Evolutionary conservation across 73 alveolate species (phyloP).

Genomic region (Paramecium sexaurelia): DNA sequence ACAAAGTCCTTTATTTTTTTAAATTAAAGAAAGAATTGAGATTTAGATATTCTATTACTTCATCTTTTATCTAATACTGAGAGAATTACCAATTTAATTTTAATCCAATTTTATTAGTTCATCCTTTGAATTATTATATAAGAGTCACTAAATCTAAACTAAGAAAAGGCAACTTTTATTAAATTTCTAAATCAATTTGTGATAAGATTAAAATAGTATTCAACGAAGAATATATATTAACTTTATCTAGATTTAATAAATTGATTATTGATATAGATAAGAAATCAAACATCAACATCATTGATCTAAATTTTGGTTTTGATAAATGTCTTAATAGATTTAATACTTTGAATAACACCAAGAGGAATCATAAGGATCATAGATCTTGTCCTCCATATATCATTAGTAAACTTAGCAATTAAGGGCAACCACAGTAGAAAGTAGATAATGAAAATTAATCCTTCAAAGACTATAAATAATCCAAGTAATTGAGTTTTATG

Average conservation of each 20-base stretch:
- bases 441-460: conserved; percentile 33
- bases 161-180: too few species aligned
- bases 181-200: too few species aligned
- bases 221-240: background rate
- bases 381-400: conserved; percentile 66
- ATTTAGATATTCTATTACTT: too few species aligned
- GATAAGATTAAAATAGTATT: too few species aligned
- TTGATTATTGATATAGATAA: background rate
- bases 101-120: too few species aligned
- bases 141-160: too few species aligned
- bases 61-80: too few species aligned
- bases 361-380: conserved; percentile 67
- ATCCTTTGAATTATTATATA: too few species aligned
- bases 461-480: conserved; percentile 64
- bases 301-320: conserved; percentile 34
- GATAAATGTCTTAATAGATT: conserved; percentile 49
- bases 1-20: too few species aligned
- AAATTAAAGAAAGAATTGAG: too few species aligned
- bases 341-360: conserved; percentile 35
- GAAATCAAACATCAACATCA: conserved; percentile 47
- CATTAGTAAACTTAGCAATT: conserved; percentile 46
- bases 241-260: background rate
- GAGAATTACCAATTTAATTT: too few species aligned
- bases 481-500: conserved; percentile 44
- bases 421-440: conserved; percentile 64